Evolutionary conservation across 495 filamentous ascomycete genomes (phyloP).

Genomic region (Penicillium silybi): DNA sequence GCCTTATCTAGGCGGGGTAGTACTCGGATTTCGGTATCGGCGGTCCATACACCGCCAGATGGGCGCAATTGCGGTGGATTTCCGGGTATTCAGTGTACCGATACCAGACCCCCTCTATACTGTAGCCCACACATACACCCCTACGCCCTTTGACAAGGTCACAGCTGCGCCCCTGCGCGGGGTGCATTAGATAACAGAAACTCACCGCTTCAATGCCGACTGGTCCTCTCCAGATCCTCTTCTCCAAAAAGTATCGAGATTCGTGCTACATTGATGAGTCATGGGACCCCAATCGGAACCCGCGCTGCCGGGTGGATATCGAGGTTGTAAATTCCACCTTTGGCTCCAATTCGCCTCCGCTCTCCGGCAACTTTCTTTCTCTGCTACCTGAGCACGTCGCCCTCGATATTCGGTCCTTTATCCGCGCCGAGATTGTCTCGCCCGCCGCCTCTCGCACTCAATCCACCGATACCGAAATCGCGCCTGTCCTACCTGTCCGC

Average conservation of each 20-base stretch:
- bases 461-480: constrained; percentile 5
- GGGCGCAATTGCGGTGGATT: neutral
- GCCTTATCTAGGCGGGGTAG: constrained; percentile 39
- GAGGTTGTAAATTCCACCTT: constrained; percentile 13
- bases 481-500: constrained; percentile 3
- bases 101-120: constrained; percentile 5
- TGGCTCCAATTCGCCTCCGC: constrained; percentile 12
- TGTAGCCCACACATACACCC: constrained; percentile 7
- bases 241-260: constrained; percentile 6
- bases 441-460: neutral
- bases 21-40: constrained; percentile 9
- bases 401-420: neutral
- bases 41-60: neutral
- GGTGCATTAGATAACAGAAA: constrained; percentile 38
- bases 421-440: neutral
- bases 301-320: constrained; percentile 15
- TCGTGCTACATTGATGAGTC: constrained; percentile 19
- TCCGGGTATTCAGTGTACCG: neutral
- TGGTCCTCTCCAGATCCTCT: constrained; percentile 1
- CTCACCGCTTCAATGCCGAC: neutral
- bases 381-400: neutral
- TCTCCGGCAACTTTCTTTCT: constrained; percentile 6
- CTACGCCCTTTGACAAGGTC: constrained; percentile 11
- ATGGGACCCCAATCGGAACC: constrained; percentile 11
- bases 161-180: neutral